phyloP scores from a whole-genome alignment of 2,329 filamentous ascomycete species.

The Nannizziopsis barbatae region DNA sequence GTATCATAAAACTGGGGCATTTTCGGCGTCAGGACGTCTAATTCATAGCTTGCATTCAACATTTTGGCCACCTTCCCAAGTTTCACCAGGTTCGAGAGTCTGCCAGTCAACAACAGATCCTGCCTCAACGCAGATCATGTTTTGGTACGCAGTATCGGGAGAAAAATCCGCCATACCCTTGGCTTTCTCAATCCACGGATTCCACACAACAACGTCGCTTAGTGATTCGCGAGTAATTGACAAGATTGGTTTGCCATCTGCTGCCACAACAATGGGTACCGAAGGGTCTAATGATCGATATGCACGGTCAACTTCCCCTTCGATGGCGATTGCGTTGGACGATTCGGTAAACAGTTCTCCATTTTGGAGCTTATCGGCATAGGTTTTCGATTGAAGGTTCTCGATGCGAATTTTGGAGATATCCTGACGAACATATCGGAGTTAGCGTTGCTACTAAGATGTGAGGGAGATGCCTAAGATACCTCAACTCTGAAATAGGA shows the following conservation, averaged over 20 bases:
- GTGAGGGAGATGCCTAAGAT: conserved; percentile 25
- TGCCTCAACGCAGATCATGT: conserved; percentile 91
- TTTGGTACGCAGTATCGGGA: conserved; percentile 79
- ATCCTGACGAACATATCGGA: conserved; percentile 47
- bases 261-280: conserved; percentile 27
- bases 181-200: conserved; percentile 83
- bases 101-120: conserved; percentile 74
- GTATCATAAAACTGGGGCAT: not conserved
- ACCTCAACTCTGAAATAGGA: conserved; percentile 78
- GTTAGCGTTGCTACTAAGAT: not conserved
- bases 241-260: conserved; percentile 51
- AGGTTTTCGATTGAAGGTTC: conserved; percentile 65
- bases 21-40: not conserved
- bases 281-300: conserved; percentile 57
- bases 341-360: conserved; percentile 54
- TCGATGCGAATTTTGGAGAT: conserved; percentile 61
- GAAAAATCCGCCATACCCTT: conserved; percentile 73
- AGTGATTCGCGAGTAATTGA: conserved; percentile 74
- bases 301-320: conserved; percentile 73
- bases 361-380: conserved; percentile 72
- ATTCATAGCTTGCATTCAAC: conserved; percentile 36
- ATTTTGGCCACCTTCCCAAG: conserved; percentile 53
- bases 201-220: conserved; percentile 87
- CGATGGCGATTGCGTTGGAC: conserved; percentile 54
- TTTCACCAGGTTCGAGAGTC: conserved; percentile 67